Conservation (phyloP, 306 rosid species). For the Geum urbanum region DNA sequence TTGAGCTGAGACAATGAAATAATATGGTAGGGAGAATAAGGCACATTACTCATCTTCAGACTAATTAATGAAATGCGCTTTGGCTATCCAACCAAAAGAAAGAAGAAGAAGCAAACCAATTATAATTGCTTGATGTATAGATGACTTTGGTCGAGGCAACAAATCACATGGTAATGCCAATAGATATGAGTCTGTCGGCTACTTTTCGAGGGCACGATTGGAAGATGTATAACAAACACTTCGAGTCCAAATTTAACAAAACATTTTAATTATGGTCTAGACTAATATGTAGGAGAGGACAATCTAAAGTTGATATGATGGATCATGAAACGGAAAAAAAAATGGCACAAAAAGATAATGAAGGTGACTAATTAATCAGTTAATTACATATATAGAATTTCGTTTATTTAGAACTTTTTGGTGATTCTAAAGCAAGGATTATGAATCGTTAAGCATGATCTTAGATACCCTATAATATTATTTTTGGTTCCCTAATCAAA, state of each 20-base stretch:
- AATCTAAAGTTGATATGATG: slow-evolving; percentile 67
- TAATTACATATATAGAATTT: not conserved
- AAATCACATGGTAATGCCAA: slow-evolving; percentile 71
- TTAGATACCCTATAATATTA: slow-evolving; percentile 41
- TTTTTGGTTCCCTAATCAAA: slow-evolving; percentile 35
- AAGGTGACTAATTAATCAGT: slow-evolving; percentile 14
- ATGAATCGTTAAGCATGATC: slow-evolving; percentile 41
- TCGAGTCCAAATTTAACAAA: slow-evolving; percentile 36
- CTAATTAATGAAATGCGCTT: not conserved
- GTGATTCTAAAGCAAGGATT: slow-evolving; percentile 54
- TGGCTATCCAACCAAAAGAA: not conserved
- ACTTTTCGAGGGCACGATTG: slow-evolving; percentile 68
- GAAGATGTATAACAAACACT: slow-evolving; percentile 38
- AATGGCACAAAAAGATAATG: slow-evolving; percentile 23
- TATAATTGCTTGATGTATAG: slow-evolving; percentile 33
- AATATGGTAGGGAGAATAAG: not conserved
- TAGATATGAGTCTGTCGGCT: slow-evolving; percentile 91
- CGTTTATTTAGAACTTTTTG: slow-evolving; percentile 8
- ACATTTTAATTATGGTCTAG: slow-evolving; percentile 70
- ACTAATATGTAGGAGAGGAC: slow-evolving; percentile 70
- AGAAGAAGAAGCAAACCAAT: slow-evolving; percentile 42
- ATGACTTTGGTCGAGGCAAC: slow-evolving; percentile 66
- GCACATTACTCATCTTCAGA: not conserved
- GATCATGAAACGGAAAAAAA: slow-evolving; percentile 29
- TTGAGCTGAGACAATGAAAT: not conserved